Conservation (phyloP, 192 early-diverging fungal species). For the Umbelopsis sp. region DNA sequence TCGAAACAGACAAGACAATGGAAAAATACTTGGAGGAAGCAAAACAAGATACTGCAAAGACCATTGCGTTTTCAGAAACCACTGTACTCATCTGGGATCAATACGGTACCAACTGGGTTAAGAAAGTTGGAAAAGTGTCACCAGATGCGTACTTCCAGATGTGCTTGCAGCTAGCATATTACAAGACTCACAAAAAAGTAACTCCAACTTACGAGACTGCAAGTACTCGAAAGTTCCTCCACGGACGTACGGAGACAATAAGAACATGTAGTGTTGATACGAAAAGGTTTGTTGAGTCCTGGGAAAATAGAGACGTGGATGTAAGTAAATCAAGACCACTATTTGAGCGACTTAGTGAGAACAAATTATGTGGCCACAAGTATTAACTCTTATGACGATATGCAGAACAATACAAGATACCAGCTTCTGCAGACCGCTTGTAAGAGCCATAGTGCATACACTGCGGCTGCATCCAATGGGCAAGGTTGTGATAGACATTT, state of each 20-base stretch:
- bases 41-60: constrained; percentile 47
- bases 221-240: constrained; percentile 75
- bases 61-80: constrained; percentile 65
- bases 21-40: constrained; percentile 42
- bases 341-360: constrained; percentile 1
- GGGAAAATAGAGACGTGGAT: constrained; percentile 48
- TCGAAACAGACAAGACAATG: not conserved
- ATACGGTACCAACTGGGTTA: constrained; percentile 79
- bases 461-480: constrained; percentile 71
- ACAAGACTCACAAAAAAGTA: constrained; percentile 64
- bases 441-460: constrained; percentile 67
- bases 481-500: constrained; percentile 85
- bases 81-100: constrained; percentile 64
- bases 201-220: constrained; percentile 87
- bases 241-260: constrained; percentile 88
- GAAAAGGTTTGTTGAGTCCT: constrained; percentile 67
- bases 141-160: constrained; percentile 91
- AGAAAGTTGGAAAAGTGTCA: constrained; percentile 63
- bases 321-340: not conserved
- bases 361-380: too few relatives aligned
- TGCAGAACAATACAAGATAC: constrained; percentile 57
- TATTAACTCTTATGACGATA: not conserved
- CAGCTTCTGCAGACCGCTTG: constrained; percentile 64
- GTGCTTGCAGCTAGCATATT: constrained; percentile 83
- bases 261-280: constrained; percentile 75